Conservation (phyloP, 768 basidiomycete species). For the Russula sp. region DNA sequence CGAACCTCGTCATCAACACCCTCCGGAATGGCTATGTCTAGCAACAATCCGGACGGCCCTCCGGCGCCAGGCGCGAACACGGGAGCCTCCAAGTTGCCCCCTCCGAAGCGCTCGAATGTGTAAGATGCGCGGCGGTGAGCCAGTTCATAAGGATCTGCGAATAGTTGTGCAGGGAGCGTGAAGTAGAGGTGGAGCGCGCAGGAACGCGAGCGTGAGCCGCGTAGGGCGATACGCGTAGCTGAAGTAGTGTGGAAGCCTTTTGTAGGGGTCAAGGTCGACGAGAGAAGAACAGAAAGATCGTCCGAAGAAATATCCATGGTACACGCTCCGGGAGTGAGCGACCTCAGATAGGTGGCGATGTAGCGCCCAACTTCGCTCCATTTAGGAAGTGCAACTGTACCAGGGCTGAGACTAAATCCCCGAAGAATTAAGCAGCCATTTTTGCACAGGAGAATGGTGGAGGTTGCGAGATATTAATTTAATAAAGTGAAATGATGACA, state of each 20-base stretch:
- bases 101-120: conserved; percentile 14
- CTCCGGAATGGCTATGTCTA: conserved; percentile 8
- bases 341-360: too few relatives aligned
- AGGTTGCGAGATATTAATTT: too few relatives aligned
- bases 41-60: conserved; percentile 1
- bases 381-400: too few relatives aligned
- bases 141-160: conserved; percentile 8
- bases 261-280: not conserved
- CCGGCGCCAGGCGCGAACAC: not conserved
- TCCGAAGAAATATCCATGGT: conserved; percentile 1
- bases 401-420: too few relatives aligned
- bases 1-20: not conserved
- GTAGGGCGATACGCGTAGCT: not conserved
- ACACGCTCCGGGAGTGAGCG: too few relatives aligned
- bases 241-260: conserved; percentile 7
- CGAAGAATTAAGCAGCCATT: too few relatives aligned
- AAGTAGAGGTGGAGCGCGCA: conserved; percentile 10
- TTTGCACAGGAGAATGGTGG: too few relatives aligned
- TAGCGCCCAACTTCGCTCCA: too few relatives aligned
- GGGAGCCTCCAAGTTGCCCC: conserved; percentile 10
- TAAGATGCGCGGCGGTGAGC: not conserved
- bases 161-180: conserved; percentile 1
- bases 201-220: not conserved
- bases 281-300: not conserved
- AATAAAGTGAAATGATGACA: not conserved